These are phyloP conservation scores for Alternaria ethzedia DNA, from an alignment of 2,329 filamentous ascomycete species.

Conservation along the genomic window DNA sequence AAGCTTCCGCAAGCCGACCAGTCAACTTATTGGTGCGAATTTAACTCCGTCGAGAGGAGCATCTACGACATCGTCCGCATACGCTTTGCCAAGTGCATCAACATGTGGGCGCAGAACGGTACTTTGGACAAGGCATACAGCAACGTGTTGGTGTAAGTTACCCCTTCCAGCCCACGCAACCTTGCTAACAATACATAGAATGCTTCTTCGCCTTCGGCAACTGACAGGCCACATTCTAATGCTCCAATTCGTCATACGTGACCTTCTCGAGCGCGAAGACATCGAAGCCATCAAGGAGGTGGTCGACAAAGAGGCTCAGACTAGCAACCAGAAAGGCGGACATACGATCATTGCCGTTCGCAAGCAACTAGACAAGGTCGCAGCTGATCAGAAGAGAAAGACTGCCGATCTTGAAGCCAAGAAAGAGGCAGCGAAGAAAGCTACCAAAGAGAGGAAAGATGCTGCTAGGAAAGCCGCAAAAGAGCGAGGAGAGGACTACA, in stretches of 20 bases:
- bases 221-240: constrained; percentile 58
- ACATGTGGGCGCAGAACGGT: constrained; percentile 31
- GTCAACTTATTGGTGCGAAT: constrained; percentile 52
- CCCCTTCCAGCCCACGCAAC: no score
- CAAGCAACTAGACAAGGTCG: constrained; percentile 38
- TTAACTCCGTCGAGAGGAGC: constrained; percentile 59
- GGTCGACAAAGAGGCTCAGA: constrained; percentile 19
- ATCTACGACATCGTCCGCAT: constrained; percentile 61
- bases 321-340: no score
- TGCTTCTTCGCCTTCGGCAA: constrained; percentile 60
- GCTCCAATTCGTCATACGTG: constrained; percentile 53
- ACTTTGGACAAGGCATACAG: constrained; percentile 44
- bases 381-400: constrained; percentile 21
- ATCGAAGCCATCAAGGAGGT: constrained; percentile 52
- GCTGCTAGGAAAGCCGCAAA: background rate
- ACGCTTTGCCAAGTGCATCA: constrained; percentile 54
- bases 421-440: constrained; percentile 1
- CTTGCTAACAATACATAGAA: constrained; percentile 12
- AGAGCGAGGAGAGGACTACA: constrained; percentile 1
- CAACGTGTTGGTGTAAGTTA: constrained; percentile 49
- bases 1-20: constrained; percentile 59
- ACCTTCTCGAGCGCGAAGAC: constrained; percentile 54
- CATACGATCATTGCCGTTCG: constrained; percentile 28
- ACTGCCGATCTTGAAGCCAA: constrained; percentile 9
- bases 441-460: constrained; percentile 1